These are phyloP conservation scores for Spergularia azorica DNA, from an alignment of 179 eudicot genomes.

Conservation along the genomic window DNA sequence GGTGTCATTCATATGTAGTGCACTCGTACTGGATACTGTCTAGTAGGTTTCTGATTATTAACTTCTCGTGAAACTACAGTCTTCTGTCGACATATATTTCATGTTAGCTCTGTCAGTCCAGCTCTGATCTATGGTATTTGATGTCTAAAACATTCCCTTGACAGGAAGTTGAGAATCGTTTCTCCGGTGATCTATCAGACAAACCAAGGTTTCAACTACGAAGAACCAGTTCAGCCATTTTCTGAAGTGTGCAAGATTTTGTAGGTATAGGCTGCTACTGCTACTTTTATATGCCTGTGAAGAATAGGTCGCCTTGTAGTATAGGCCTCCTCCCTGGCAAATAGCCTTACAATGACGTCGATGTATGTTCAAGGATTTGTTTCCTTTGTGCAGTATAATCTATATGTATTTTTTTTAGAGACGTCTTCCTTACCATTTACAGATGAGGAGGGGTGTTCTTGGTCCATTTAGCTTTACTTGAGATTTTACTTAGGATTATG, in stretches of 20 bases:
- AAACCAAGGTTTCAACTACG: slow-evolving; percentile 37
- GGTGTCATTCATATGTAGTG: too few relatives aligned
- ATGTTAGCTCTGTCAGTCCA: not conserved
- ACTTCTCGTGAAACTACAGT: too few relatives aligned
- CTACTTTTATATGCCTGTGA: not conserved
- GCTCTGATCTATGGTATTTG: not conserved
- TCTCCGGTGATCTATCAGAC: slow-evolving; percentile 10
- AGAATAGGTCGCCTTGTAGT: not conserved
- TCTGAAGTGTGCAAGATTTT: slow-evolving; percentile 29
- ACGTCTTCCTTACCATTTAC: too few relatives aligned
- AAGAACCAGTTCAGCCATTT: slow-evolving; percentile 42
- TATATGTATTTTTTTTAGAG: not conserved
- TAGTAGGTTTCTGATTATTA: too few relatives aligned
- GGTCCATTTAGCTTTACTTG: too few relatives aligned
- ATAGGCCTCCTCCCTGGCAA: not conserved
- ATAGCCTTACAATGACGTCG: not conserved
- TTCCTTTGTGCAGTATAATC: not conserved
- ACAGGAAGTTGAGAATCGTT: slow-evolving; percentile 32
- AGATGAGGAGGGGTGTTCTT: too few relatives aligned
- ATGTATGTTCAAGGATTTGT: not conserved
- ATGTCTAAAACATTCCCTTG: not conserved
- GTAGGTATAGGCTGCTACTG: slow-evolving; percentile 17
- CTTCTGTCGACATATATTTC: too few relatives aligned
- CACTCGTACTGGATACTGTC: too few relatives aligned
- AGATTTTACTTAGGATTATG: too few relatives aligned